Evolutionary conservation across 768 basidiomycete genomes (phyloP), one percentile per base, ranked within the genome.

Genomic region (Pluteus cervinus): DNA sequence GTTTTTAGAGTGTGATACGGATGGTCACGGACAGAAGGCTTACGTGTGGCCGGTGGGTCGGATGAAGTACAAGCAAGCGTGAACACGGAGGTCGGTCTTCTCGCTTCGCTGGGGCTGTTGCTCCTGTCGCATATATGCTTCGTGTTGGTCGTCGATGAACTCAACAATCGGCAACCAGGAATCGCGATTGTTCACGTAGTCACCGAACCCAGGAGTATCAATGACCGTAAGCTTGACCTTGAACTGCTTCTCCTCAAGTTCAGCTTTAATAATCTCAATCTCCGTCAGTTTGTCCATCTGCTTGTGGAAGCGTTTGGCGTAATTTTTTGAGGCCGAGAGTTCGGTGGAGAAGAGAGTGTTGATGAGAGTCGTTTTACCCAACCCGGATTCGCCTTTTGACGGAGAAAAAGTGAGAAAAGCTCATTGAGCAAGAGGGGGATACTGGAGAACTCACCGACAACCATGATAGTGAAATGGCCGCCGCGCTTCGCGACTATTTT

Each of bases 131-230:
- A 92, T 92, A 57, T 90, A 92, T 9, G 85, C 84, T 56, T 94
- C 89, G 56, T 91, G 89, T 65, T 91, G 88, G 71, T 91, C 89
- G 58, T 91, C 88, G 49, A 96, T 92, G 62, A 98, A 98, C 62
- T 99, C 94, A 57, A 99, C 83, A 50, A 99, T 98, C 37, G 96
- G 96, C 20, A 79, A 75, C 96, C 96, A 99, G 14, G 90, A 93
- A 62, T 98, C 96, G 40, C 90, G 80, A 77, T 99, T 99, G 87
- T 99, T 99, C 68, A 99, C 94, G 55, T 97, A 98, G 84, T 99
- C 96, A 24, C 96, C 96, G 46, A 98, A 99, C 20, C 96, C 96
- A 38, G 96, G 96, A 8, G 94, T 97, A 63, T 99, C 96, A 48
- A 99, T 94, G 58, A 98, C 96, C 12, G 87, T 93, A 47, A 99